Base-by-base conservation (phyloP, 306 rosid species). In the Dicorynia guianensis region DNA sequence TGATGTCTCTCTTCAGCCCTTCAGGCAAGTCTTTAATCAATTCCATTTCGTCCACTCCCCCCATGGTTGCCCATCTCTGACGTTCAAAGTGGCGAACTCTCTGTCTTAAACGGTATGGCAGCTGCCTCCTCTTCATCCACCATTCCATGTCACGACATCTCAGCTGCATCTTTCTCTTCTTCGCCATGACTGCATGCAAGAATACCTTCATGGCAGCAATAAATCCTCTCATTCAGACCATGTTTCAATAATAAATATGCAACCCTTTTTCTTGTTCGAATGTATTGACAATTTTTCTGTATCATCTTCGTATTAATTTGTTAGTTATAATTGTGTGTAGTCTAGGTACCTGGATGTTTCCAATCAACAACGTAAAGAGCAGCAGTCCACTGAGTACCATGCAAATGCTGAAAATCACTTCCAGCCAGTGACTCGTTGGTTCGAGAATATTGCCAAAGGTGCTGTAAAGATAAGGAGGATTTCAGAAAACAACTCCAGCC, bases 101-200 rank as follows among this genome's bases (percentile, higher is more conserved):
- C 13, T 59, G 60, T 34, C 85, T 80, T 68, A 84, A 52, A 60
- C 63, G 82, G 34, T 43, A 52, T 0, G 87, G 85, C 53, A 84
- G 42, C 50, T 84, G 85, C 8, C 87, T 72, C 1, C 85, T 34
- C 30, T n/a, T 63, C 85, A 84, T 84, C 87, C 87, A 84, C 85
- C 78, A 66, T 56, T 80, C 87, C 55, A 77, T 56, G 69, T 84
- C 87, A 15, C 70, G 70, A 30, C 76, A 60, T 61, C 68, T 38
- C 46, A 75, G 18, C 46, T 79, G 87, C 65, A 67, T 72, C 14
- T 13, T 71, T 69, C 58, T 83, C 84, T 79, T 83, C 46, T 63
- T 83, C 66, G 46, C 68, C 87, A 76, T 54, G 48, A 76, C 52
- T 50, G 46, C 46, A 4, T 80, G 82, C 60, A 83, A 38, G 49